phyloP scores from a whole-genome alignment of 192 early-diverging fungal species.

The Backusella australiensis region DNA sequence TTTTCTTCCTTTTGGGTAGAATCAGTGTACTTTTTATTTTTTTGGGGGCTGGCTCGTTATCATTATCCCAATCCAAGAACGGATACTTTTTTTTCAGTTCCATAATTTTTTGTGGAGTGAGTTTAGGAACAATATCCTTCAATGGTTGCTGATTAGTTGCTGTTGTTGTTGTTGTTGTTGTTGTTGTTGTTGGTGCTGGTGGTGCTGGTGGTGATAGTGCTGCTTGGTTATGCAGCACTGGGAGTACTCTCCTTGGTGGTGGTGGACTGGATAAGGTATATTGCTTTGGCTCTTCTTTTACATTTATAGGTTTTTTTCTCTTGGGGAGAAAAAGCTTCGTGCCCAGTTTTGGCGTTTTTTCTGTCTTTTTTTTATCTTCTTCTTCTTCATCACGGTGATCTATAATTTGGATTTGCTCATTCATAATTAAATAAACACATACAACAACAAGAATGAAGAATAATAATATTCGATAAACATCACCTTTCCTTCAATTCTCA shows the following conservation, averaged over 20 bases:
- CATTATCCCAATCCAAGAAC: neutral
- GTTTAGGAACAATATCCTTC: neutral
- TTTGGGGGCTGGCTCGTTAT: neutral
- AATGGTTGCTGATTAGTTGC: too few relatives aligned
- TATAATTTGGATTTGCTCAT: neutral
- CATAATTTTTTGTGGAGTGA: neutral
- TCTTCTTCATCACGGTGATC: neutral
- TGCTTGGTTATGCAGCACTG: too few relatives aligned
- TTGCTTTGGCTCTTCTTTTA: too few relatives aligned
- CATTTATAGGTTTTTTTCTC: neutral
- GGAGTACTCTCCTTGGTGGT: too few relatives aligned
- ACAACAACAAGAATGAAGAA: neutral
- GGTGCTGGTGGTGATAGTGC: too few relatives aligned
- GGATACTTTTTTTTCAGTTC: neutral
- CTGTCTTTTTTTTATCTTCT: neutral
- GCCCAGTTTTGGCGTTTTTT: neutral
- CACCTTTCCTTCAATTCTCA: neutral
- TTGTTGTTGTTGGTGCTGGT: too few relatives aligned
- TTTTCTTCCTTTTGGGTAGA: neutral
- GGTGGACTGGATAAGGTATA: neutral
- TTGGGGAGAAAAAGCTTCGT: neutral
- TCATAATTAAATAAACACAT: neutral
- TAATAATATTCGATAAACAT: neutral
- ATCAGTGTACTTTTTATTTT: neutral
- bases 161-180: too few relatives aligned